Evolutionary conservation across 2,329 filamentous ascomycete genomes (phyloP).

Genomic region (Tolypocladium tropicale): DNA sequence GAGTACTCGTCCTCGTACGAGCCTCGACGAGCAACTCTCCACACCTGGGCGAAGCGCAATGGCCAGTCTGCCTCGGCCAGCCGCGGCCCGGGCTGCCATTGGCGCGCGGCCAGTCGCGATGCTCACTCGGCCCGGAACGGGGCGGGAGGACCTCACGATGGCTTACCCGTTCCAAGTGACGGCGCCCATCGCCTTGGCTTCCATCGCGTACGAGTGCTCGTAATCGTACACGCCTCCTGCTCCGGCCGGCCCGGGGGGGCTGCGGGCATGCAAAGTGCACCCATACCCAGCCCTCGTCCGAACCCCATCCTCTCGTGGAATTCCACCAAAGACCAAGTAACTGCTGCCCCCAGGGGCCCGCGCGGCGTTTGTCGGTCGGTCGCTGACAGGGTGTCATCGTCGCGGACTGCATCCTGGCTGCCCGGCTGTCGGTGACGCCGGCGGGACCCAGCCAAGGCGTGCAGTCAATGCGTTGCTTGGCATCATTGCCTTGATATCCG

Average conservation of each 20-base stretch:
- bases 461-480: not conserved
- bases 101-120: not conserved
- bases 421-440: slow-evolving; percentile 1
- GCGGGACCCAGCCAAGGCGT: not conserved
- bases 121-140: too few species aligned
- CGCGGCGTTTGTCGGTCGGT: not conserved
- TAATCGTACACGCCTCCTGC: too few species aligned
- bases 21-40: not conserved
- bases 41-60: not conserved
- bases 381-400: not conserved
- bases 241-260: not conserved
- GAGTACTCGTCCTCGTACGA: not conserved
- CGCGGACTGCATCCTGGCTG: not conserved
- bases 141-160: not conserved
- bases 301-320: not conserved
- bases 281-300: not conserved
- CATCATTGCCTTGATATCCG: not conserved
- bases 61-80: not conserved
- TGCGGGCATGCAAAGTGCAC: not conserved
- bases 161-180: not conserved
- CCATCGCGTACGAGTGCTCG: not conserved
- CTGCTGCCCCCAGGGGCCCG: not conserved
- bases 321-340: too few species aligned
- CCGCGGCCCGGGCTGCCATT: not conserved
- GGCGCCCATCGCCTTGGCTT: not conserved